phyloP scores from a whole-genome alignment of 331 rosid species.

The Rosa hybrid region DNA sequence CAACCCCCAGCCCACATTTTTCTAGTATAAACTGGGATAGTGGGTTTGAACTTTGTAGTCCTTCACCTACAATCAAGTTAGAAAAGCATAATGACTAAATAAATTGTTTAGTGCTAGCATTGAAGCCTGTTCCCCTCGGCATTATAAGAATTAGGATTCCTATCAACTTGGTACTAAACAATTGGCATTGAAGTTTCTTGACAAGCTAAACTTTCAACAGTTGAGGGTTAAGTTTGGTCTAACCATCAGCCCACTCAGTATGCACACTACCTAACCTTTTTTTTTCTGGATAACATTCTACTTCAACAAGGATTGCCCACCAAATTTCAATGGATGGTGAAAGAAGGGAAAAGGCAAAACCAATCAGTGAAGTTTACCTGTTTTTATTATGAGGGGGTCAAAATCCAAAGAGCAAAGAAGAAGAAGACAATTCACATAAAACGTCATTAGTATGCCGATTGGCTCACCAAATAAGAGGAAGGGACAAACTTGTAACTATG shows the following conservation, averaged over 20 bases:
- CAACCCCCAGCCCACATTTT: slow-evolving; percentile 1
- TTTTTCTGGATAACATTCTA: background rate
- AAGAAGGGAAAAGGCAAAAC: background rate
- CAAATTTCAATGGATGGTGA: background rate
- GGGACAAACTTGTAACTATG: background rate
- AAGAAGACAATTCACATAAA: background rate
- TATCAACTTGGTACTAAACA: background rate
- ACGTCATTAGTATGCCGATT: background rate
- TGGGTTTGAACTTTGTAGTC: slow-evolving; percentile 13
- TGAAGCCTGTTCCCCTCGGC: background rate
- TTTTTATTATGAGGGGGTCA: background rate
- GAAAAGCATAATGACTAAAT: background rate
- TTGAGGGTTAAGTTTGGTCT: background rate
- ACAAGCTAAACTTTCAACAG: background rate
- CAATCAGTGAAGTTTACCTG: background rate
- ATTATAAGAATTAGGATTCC: slow-evolving; percentile 9
- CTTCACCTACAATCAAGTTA: background rate
- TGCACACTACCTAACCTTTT: background rate
- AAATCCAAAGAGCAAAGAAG: background rate
- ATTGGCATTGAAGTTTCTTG: background rate
- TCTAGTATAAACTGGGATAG: slow-evolving; percentile 20
- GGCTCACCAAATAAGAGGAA: background rate
- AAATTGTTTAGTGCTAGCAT: background rate
- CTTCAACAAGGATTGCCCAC: background rate
- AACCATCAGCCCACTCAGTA: no score